Evolutionary conservation across 495 filamentous ascomycete genomes (phyloP).

Genomic region (Neurospora sp.): DNA sequence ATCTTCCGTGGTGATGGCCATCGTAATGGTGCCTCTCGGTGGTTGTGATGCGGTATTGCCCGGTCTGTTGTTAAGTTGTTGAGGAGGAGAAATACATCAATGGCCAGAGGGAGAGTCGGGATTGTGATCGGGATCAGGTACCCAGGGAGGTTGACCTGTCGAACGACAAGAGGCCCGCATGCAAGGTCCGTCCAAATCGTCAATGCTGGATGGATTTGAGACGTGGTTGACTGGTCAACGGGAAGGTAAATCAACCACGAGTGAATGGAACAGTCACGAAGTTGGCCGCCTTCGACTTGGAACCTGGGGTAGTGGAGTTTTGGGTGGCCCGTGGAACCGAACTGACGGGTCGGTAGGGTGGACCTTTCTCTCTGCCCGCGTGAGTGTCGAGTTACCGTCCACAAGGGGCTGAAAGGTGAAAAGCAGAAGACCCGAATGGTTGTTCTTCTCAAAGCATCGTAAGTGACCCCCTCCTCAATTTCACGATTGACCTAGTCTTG

Average conservation of each 20-base stretch:
- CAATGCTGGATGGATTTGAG: neutral
- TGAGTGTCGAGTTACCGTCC: neutral
- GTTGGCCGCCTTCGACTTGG: neutral
- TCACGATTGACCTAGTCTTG: neutral
- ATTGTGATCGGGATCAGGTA: neutral
- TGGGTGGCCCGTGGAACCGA: neutral
- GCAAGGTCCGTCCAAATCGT: neutral
- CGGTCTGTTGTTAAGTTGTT: neutral
- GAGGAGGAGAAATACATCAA: neutral
- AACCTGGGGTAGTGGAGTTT: neutral
- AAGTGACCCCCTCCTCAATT: neutral
- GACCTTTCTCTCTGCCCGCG: neutral
- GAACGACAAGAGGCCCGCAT: neutral
- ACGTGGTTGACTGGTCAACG: neutral
- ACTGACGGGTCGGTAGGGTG: neutral
- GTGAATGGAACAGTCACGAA: neutral
- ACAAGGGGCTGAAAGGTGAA: neutral
- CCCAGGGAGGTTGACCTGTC: neutral
- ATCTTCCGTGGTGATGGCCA: neutral
- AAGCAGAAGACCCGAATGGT: neutral
- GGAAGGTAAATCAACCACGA: neutral
- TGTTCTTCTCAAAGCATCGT: neutral
- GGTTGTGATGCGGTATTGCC: neutral
- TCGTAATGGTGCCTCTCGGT: neutral
- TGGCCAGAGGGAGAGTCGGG: neutral